phyloP scores from a whole-genome alignment of 495 filamentous ascomycete species.

The Clavariopsis aquatica region DNA sequence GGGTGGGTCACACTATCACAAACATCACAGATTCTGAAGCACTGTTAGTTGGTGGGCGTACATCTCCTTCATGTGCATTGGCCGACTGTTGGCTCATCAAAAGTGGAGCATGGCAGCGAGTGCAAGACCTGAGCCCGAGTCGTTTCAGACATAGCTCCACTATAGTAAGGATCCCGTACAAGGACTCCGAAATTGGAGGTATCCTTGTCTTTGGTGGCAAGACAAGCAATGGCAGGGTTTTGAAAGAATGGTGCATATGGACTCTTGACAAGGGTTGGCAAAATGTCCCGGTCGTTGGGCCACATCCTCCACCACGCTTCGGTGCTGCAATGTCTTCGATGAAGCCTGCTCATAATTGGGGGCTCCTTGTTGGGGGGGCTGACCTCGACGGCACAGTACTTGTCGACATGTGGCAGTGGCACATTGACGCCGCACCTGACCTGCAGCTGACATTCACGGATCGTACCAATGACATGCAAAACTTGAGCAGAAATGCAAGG shows the following conservation, averaged over 20 bases:
- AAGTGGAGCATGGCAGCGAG: constrained; percentile 60
- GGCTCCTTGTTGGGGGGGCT: constrained; percentile 71
- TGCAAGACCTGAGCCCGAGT: constrained; percentile 61
- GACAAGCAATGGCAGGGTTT: constrained; percentile 55
- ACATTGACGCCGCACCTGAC: constrained; percentile 38
- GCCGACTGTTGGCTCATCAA: constrained; percentile 72
- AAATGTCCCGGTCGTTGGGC: constrained; percentile 46
- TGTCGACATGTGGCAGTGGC: constrained; percentile 61
- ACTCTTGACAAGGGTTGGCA: constrained; percentile 56
- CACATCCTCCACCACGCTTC: constrained; percentile 56
- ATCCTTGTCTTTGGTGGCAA: constrained; percentile 74
- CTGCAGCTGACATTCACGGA: constrained; percentile 25
- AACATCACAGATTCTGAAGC: constrained; percentile 52
- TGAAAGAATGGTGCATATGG: constrained; percentile 68
- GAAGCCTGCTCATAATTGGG: constrained; percentile 43
- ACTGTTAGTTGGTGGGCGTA: constrained; percentile 75
- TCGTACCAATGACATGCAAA: constrained; percentile 16
- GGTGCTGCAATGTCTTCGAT: constrained; percentile 57
- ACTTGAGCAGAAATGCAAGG: constrained; percentile 40
- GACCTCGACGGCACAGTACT: constrained; percentile 58
- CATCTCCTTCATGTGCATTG: constrained; percentile 66
- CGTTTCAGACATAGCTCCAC: constrained; percentile 74
- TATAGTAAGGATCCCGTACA: constrained; percentile 45
- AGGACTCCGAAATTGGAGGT: constrained; percentile 36
- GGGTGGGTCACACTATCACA: constrained; percentile 79